A percentile compares a stretch with the other conserved stretches of the same genome.
phyloP scores from a whole-genome alignment of 2,329 filamentous ascomycete species.

The Penicillium freii region DNA sequence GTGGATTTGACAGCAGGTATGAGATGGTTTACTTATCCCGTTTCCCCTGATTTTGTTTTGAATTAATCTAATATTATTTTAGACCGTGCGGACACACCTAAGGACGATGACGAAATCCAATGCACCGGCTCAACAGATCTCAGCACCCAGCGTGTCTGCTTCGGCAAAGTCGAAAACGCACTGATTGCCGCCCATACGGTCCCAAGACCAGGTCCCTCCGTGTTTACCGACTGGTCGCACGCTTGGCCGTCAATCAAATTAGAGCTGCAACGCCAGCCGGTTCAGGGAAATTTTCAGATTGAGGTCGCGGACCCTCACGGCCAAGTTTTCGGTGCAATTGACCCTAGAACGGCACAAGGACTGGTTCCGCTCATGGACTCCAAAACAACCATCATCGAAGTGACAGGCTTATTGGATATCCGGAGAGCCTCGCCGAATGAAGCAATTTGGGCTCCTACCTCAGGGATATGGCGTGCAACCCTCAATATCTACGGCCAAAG shows the following conservation, averaged over 20 bases:
- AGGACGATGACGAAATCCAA: constrained; percentile 40
- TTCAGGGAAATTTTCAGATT: constrained; percentile 59
- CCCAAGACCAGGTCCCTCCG: constrained; percentile 64
- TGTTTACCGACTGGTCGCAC: constrained; percentile 53
- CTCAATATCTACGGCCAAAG: constrained; percentile 78
- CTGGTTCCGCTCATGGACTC: constrained; percentile 73
- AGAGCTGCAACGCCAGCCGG: constrained; percentile 59
- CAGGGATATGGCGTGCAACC: constrained; percentile 62
- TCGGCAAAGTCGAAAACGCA: constrained; percentile 70
- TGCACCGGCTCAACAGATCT: constrained; percentile 56
- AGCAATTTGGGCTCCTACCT: constrained; percentile 60
- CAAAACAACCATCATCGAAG: constrained; percentile 61
- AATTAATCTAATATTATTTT: constrained; percentile 20
- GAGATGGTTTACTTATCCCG: background rate
- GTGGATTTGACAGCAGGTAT: constrained; percentile 48
- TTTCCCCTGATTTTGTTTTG: background rate
- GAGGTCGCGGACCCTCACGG: constrained; percentile 70
- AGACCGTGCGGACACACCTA: constrained; percentile 22
- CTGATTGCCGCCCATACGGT: constrained; percentile 66
- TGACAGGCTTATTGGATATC: constrained; percentile 67
- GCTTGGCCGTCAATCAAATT: constrained; percentile 75
- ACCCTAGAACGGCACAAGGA: constrained; percentile 63
- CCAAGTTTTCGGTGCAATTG: constrained; percentile 72
- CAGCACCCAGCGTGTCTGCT: constrained; percentile 71
- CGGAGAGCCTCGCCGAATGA: constrained; percentile 66